Base-by-base conservation (phyloP, 2,329 filamentous ascomycete genomes). In the Aspergillus clavatus region DNA sequence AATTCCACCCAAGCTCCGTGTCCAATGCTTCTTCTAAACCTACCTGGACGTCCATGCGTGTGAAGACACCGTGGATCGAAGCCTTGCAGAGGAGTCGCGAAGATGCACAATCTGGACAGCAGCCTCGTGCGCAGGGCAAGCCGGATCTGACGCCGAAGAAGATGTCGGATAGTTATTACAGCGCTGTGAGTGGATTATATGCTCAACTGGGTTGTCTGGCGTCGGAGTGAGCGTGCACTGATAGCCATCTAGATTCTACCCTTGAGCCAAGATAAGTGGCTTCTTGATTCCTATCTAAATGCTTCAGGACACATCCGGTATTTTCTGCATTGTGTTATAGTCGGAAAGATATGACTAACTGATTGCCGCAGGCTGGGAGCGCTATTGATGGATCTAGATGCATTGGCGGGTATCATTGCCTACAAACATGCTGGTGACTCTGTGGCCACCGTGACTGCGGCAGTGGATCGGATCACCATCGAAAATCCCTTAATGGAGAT, bases 301-400 rank as follows among this genome's bases (percentile, higher is more conserved):
- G 78, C 84, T 1, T 82, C 81, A 0, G 86, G 86, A 0, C 84
- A 88, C 55, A 85, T 90, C 54, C 76, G 83, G 75, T 79, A 63
- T 59, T 41, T 35, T 7, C 6, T 12, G 14, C 18, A 7, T n/a
- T 18, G 23, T 24, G 5, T 24, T 27, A 40, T 43, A 11, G 31
- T 8, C 7, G 31, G 35, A 12, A 16, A 5, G 14, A 5, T 5
- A 7, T 37, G 10, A 39, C 11, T 23, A 40, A 35, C 50, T 55
- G 38, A 43, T 3, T 38, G 26, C 12, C 16, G 31, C 5, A 82
- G 73, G 42, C 73, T 89, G 6, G 86, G 86, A 0, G 82, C 85
- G 0, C 71, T 90, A 12, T 80, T 90, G 50, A 89, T 89, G 84
- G 86, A 90, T 51, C 75, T 90, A 2, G 86, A 90, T 66, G 86